These are phyloP conservation scores for Chlamydomonas incerta DNA, from an alignment of 139 green algal species.

Conservation along the genomic window DNA sequence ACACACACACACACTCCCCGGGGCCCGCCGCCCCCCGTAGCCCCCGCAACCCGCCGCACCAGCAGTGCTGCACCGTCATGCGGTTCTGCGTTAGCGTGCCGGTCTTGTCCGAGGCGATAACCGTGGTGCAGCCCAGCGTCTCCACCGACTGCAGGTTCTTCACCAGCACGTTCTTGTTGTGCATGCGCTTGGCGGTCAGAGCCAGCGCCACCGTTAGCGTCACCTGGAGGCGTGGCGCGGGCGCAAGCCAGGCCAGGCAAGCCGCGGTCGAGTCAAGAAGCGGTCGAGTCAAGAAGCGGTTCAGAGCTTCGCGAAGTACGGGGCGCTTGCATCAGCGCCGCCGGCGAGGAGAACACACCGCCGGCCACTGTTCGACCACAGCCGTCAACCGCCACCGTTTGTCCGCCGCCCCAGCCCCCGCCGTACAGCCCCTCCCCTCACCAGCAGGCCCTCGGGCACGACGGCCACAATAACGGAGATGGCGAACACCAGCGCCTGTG, in stretches of 20 bases:
- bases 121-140: constrained; percentile 58
- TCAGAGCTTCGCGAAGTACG: too few species aligned
- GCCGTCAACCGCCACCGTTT: too few species aligned
- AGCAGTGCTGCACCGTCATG: constrained; percentile 70
- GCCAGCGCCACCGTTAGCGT: constrained; percentile 60
- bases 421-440: too few species aligned
- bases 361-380: too few species aligned
- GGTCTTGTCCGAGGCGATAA: constrained; percentile 65
- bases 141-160: constrained; percentile 76
- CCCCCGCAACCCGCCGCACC: constrained; percentile 18
- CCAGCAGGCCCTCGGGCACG: constrained; percentile 58
- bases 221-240: not conserved
- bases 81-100: constrained; percentile 65
- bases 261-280: too few species aligned
- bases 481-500: constrained; percentile 53
- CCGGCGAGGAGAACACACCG: too few species aligned
- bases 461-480: constrained; percentile 61
- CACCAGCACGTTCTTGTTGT: constrained; percentile 57
- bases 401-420: too few species aligned
- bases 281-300: too few species aligned
- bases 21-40: too few species aligned
- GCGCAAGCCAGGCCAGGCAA: too few species aligned
- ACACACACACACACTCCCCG: not conserved
- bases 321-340: too few species aligned
- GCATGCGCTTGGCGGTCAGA: constrained; percentile 61